These are phyloP conservation scores for Prunus mongolica DNA, from an alignment of 306 rosid species.

Conservation along the genomic window DNA sequence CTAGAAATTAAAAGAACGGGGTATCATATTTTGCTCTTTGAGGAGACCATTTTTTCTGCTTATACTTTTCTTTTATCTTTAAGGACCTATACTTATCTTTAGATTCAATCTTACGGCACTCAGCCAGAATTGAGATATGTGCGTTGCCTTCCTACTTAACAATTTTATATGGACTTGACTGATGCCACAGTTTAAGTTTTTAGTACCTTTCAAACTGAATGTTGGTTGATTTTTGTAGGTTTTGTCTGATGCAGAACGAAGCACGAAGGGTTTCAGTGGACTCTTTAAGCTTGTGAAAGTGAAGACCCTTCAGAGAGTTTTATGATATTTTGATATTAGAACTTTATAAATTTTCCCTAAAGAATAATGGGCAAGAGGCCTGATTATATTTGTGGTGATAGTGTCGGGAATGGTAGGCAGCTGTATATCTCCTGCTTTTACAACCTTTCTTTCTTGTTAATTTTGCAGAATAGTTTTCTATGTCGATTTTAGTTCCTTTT, in stretches of 20 bases:
- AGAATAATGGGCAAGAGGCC: constrained; percentile 42
- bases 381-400: constrained; percentile 30
- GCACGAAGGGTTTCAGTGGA: constrained; percentile 14
- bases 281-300: constrained; percentile 28
- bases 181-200: background rate
- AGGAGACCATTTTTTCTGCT: background rate
- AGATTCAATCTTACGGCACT: background rate
- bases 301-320: constrained; percentile 27
- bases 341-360: constrained; percentile 12
- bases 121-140: background rate
- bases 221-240: constrained; percentile 16
- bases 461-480: constrained; percentile 21
- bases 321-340: constrained; percentile 29
- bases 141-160: background rate
- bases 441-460: constrained; percentile 24
- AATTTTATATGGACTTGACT: background rate
- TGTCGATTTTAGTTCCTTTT: constrained; percentile 10
- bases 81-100: background rate
- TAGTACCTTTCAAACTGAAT: background rate
- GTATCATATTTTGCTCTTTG: background rate
- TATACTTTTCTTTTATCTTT: background rate
- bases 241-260: constrained; percentile 42
- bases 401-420: constrained; percentile 38
- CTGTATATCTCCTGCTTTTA: constrained; percentile 33
- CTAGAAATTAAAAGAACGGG: background rate